Percentiles rank a stretch among this genome's conserved stretches.
These are phyloP conservation scores for Aspergillaceae sp. DNA, from an alignment of 2,329 filamentous ascomycete species.

Conservation along the genomic window DNA sequence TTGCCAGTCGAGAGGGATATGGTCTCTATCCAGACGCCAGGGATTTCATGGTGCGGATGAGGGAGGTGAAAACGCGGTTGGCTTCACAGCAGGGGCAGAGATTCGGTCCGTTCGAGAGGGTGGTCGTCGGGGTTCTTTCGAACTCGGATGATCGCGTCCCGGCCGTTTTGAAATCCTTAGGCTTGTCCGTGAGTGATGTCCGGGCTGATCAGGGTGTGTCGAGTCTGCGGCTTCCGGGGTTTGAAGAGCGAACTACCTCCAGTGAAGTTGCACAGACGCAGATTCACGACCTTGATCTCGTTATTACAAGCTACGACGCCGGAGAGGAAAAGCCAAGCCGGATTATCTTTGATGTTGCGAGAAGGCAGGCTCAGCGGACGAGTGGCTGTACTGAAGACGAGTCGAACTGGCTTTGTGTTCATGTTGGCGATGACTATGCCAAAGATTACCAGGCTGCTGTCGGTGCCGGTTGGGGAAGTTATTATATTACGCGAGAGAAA, in stretches of 20 bases:
- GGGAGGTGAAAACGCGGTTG: conserved; percentile 5
- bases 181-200: conserved; percentile 27
- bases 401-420: conserved; percentile 24
- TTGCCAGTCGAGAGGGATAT: conserved; percentile 34
- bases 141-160: conserved; percentile 40
- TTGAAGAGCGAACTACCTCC: conserved; percentile 8
- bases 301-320: conserved; percentile 41
- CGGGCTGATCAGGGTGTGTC: conserved; percentile 23
- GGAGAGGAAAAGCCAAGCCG: conserved; percentile 36
- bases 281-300: conserved; percentile 33
- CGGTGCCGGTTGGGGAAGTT: conserved; percentile 31
- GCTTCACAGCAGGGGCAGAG: conserved; percentile 7
- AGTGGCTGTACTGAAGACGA: conserved; percentile 4
- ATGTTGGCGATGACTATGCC: conserved; percentile 38
- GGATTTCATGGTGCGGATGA: conserved; percentile 28
- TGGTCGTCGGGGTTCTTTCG: conserved; percentile 37
- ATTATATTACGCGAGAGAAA: conserved; percentile 20
- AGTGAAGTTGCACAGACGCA: background rate
- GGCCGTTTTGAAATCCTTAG: conserved; percentile 31
- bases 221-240: conserved; percentile 18
- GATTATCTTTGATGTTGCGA: conserved; percentile 33
- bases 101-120: conserved; percentile 19
- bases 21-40: conserved; percentile 32
- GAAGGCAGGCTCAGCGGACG: conserved; percentile 18
- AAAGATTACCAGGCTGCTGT: conserved; percentile 35